Evolutionary conservation across 2,329 filamentous ascomycete species (phyloP), one percentile per base, ranked within the genome.

Genomic region (Neopestalotiopsis sp.): DNA sequence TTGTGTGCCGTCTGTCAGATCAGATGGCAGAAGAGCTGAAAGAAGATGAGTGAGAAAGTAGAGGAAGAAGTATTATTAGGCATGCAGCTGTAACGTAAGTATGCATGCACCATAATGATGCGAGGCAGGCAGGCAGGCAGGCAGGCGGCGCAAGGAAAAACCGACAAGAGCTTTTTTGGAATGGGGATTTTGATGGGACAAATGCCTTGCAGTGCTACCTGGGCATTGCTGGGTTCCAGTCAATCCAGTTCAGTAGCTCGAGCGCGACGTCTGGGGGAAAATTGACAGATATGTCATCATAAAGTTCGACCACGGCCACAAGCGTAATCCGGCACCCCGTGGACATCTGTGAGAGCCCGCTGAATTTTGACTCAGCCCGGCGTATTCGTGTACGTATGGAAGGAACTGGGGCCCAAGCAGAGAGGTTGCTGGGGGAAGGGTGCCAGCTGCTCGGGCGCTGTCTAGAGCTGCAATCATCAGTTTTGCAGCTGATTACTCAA

Each of bases 201-300:
- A 52, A n/a, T 52, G 45, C 45, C 45, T 52, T 52, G 45, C 17
- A 9, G 45, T 52, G 3, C 45, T 52, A 17, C 17, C 9, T 52
- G 45, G n/a, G 17, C 20, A 28, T 28, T 28, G 24, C 24, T 28
- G 24, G 24, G 24, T 28, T 28, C 24, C 24, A 28, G 24, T 28
- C 24, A 28, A 3, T 28, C 24, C 45, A 17, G 20, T 52, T 49
- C 7, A 17, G 45, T 9, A 38, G 34, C 34, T 38, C 6, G 34
- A 38, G 34, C 6, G 34, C 6, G 6, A 6, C 10, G 34, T 38
- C 34, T 34, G 59, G 30, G n/a, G 59, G 59, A 34, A 20, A n/a
- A n/a, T 38, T 20, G 24, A 30, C 59, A 4, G 59, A 62, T 62
- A 62, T 62, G 59, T 62, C 59, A 62, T 62, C 59, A 62, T 62